These are phyloP conservation scores for Cladosporium sp. DNA, from an alignment of 2,329 filamentous ascomycete genomes.

Conservation along the genomic window DNA sequence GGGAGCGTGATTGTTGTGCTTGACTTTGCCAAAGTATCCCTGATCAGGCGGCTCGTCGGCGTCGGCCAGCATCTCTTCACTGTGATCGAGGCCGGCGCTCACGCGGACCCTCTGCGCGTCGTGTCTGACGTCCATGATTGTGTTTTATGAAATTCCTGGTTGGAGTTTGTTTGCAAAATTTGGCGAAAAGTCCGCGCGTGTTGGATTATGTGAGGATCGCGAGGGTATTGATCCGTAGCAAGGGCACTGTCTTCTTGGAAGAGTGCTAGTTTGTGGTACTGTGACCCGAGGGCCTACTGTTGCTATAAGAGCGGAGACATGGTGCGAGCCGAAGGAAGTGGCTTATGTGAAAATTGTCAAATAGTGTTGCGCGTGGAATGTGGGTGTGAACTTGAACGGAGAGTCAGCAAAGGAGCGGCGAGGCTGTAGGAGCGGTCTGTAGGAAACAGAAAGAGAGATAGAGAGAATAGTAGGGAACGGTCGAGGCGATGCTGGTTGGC, in stretches of 20 bases:
- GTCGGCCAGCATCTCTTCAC: conserved; percentile 66
- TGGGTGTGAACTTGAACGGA: not conserved
- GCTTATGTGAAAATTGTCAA: conserved; percentile 5
- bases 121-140: conserved; percentile 15
- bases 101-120: conserved; percentile 14
- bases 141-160: conserved; percentile 9
- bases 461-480: conserved; percentile 2
- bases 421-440: not conserved
- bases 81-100: conserved; percentile 25
- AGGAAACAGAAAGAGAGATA: no score
- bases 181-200: not conserved
- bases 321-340: conserved; percentile 1
- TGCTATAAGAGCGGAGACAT: conserved; percentile 17
- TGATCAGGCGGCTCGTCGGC: conserved; percentile 74
- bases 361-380: not conserved
- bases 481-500: conserved; percentile 2
- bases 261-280: conserved; percentile 9
- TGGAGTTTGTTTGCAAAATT: not conserved
- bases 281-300: conserved; percentile 16
- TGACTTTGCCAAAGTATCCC: conserved; percentile 22
- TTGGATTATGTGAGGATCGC: no score
- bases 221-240: not conserved
- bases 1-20: conserved; percentile 14
- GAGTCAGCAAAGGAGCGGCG: conserved; percentile 2
- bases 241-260: conserved; percentile 1